Percentiles rank a stretch among this genome's conserved stretches.
These are phyloP conservation scores for Clonostachys rhizophaga DNA, from an alignment of 2,329 filamentous ascomycete genomes.

Conservation along the genomic window DNA sequence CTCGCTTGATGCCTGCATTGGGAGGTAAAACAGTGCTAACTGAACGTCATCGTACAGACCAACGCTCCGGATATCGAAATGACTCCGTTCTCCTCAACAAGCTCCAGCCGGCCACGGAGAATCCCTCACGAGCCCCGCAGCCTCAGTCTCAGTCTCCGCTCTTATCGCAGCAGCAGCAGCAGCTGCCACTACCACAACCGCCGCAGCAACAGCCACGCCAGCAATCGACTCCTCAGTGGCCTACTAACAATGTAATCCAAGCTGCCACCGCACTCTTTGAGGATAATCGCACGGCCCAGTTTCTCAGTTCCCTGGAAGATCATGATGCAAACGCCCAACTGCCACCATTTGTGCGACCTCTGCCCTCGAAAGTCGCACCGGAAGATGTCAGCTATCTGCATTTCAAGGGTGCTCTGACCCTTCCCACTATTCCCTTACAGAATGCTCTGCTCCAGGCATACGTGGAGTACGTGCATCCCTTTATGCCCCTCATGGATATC, in stretches of 20 bases:
- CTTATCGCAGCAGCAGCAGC: background rate
- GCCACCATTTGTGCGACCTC: conserved; percentile 70
- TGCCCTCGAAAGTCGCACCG: conserved; percentile 70
- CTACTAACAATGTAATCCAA: conserved; percentile 13
- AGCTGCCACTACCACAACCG: conserved; percentile 1
- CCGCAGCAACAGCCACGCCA: background rate
- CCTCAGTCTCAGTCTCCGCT: background rate
- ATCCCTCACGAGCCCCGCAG: conserved; percentile 1
- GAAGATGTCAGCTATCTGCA: conserved; percentile 83
- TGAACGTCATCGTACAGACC: conserved; percentile 15
- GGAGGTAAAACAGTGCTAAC: no score
- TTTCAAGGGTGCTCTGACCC: conserved; percentile 76
- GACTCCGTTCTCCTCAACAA: conserved; percentile 22
- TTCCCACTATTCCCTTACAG: conserved; percentile 67
- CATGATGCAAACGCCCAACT: conserved; percentile 42
- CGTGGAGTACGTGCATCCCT: conserved; percentile 86
- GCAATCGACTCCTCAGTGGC: background rate
- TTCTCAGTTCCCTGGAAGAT: conserved; percentile 41
- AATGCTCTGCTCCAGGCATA: conserved; percentile 80
- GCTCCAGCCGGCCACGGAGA: conserved; percentile 13
- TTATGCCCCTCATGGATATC: conserved; percentile 82
- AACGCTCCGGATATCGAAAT: conserved; percentile 27
- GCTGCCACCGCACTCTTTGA: conserved; percentile 20
- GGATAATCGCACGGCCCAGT: conserved; percentile 33
- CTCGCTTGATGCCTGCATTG: no score